Conservation (phyloP, 2,329 filamentous ascomycete genomes). For the Cytospora leucostoma region DNA sequence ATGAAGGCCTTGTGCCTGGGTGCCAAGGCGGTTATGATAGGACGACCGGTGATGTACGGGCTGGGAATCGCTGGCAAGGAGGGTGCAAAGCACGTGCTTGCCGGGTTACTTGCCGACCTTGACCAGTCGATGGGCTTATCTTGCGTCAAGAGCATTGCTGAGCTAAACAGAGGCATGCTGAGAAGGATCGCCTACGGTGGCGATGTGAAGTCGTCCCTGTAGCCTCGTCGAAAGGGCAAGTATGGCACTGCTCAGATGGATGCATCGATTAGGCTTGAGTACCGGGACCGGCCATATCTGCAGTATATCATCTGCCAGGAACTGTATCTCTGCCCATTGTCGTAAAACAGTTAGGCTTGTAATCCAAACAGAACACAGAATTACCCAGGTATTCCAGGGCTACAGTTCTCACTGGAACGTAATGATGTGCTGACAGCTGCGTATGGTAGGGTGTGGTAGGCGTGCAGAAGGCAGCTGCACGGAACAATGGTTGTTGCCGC, state of each 20-base stretch:
- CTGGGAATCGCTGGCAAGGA: constrained; percentile 55
- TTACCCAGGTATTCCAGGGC: too few relatives aligned
- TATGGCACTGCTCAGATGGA: not conserved
- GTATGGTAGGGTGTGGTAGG: too few relatives aligned
- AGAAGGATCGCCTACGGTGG: constrained; percentile 39
- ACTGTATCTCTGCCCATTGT: not conserved
- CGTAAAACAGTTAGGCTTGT: not conserved
- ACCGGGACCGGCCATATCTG: too few relatives aligned
- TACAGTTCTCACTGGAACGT: too few relatives aligned
- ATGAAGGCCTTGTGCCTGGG: constrained; percentile 59
- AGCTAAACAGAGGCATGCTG: constrained; percentile 40
- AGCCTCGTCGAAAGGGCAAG: not conserved
- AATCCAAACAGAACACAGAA: too few relatives aligned
- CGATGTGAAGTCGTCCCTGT: constrained; percentile 31
- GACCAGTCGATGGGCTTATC: constrained; percentile 58
- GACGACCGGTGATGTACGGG: constrained; percentile 60
- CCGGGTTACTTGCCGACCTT: constrained; percentile 52
- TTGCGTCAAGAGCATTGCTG: constrained; percentile 48
- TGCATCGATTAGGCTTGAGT: not conserved
- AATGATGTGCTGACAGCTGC: too few relatives aligned
- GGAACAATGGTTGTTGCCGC: not conserved
- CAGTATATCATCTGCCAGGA: not conserved
- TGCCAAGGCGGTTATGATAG: constrained; percentile 59
- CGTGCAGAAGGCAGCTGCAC: not conserved
- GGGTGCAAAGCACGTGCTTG: constrained; percentile 54